Base-by-base conservation (phyloP, 345 rosid genomes). In the Populus simonii region DNA sequence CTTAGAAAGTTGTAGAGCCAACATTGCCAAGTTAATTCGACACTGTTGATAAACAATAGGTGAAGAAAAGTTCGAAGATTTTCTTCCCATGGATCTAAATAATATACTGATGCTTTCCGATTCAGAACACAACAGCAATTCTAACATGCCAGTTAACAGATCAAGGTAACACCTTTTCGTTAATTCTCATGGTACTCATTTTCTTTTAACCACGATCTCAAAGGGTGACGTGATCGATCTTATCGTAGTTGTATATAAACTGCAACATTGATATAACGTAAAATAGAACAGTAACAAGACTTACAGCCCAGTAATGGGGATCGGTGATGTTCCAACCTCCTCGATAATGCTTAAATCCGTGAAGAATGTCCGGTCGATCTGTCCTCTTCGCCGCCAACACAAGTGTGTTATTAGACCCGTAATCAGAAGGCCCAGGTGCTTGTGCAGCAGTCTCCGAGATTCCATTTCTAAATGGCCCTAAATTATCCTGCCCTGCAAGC, bases 231-330 rank as follows among this genome's bases (percentile, higher is more conserved):
- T 47, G 5, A 11, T 47, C 18, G 11, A 47, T 12, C 51, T 47
- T 47, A 47, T 3, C 17, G 11, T 15, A 12, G 51, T 15, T 47
- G 51, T 13, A 47, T 45, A 18, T 47, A 5, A 47, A 47, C 45
- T 41, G 45, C 45, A 41, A 41, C 45, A 41, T 11, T 41, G 17
- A 13, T 15, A 71, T 2, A 33, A 71, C 27, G 27, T 49, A 62
- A 76, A 2, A 73, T 9, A 69, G 22, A 49, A 74, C 11, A 36
- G 76, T 51, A 29, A 33, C 9, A 70, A 76, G 59, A 89, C 95
- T 89, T 82, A 96, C 97, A 57, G 93, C 97, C 98, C 98, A 96
- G 81, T 96, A 96, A 82, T 96, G 98, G 78, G 76, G 86, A 81
- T 88, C 88, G n/a, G 97, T 84, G 78, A 94, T 87, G 79, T 92